A percentile compares a stretch with the other conserved stretches of the same genome.
These are phyloP conservation scores for Torrubiellomyces zombiae DNA, from an alignment of 2,329 filamentous ascomycete genomes.

Conservation along the genomic window DNA sequence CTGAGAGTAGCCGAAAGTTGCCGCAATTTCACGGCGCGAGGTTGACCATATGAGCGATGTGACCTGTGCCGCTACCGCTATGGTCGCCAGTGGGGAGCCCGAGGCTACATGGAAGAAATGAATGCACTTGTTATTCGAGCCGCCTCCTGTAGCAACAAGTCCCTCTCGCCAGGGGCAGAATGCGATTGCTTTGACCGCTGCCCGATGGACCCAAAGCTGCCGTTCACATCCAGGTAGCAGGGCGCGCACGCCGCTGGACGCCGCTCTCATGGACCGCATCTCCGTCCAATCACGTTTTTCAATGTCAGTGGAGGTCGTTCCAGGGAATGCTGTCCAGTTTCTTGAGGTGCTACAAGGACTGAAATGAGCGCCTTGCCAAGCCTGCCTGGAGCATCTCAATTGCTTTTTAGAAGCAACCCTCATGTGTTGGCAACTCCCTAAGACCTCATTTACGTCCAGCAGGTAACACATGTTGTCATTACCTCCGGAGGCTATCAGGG, in stretches of 20 bases:
- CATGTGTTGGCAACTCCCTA: too few relatives aligned
- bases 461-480: slow-evolving; percentile 86
- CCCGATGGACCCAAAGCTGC: slow-evolving; percentile 62
- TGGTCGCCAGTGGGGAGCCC: slow-evolving; percentile 71
- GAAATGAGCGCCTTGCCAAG: too few relatives aligned
- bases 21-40: slow-evolving; percentile 71
- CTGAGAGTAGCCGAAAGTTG: slow-evolving; percentile 85
- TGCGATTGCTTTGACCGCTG: slow-evolving; percentile 89
- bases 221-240: slow-evolving; percentile 41
- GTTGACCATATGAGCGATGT: slow-evolving; percentile 85
- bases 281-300: too few relatives aligned
- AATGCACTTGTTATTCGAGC: slow-evolving; percentile 86
- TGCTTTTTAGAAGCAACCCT: too few relatives aligned
- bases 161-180: slow-evolving; percentile 90
- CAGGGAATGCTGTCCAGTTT: too few relatives aligned
- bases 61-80: slow-evolving; percentile 84
- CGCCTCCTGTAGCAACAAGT: slow-evolving; percentile 78
- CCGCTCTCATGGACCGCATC: too few relatives aligned
- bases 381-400: too few relatives aligned
- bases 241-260: too few relatives aligned
- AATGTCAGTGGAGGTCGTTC: too few relatives aligned
- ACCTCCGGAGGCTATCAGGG: slow-evolving; percentile 68
- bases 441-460: slow-evolving; percentile 51
- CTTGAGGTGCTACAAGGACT: too few relatives aligned
- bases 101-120: slow-evolving; percentile 86